Conservation (phyloP, 2,329 filamentous ascomycete species). For the Calcarisporium arbuscula region DNA sequence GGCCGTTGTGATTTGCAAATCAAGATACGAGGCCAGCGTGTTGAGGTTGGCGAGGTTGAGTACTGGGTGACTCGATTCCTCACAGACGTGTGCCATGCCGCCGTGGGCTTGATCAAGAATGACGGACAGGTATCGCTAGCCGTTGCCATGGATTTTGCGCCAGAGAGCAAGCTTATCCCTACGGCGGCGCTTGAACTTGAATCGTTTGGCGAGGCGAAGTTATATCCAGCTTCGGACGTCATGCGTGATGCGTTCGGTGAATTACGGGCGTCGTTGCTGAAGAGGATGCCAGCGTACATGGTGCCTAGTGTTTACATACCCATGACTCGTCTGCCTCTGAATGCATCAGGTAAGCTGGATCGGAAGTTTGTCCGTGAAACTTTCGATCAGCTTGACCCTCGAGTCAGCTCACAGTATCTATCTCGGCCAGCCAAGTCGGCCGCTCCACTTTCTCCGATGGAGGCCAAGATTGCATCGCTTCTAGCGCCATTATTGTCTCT, state of each 20-base stretch:
- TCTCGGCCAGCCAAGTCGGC: too few species aligned
- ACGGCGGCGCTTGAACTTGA: too few species aligned
- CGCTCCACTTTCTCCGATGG: constrained; percentile 4
- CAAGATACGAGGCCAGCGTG: constrained; percentile 54
- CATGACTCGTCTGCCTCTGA: constrained; percentile 5
- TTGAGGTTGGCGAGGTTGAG: constrained; percentile 44
- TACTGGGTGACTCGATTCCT: constrained; percentile 3
- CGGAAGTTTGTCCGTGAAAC: constrained; percentile 5
- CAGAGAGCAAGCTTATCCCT: too few species aligned
- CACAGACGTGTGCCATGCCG: constrained; percentile 3
- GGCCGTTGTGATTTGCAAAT: constrained; percentile 56
- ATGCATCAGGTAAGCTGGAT: constrained; percentile 6
- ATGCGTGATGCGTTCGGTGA: too few species aligned
- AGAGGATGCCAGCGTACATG: constrained; percentile 7
- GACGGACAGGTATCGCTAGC: too few species aligned
- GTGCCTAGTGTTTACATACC: constrained; percentile 5
- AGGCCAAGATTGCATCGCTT: constrained; percentile 6
- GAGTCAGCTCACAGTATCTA: too few species aligned
- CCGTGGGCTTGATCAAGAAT: too few species aligned
- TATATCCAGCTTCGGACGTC: too few species aligned
- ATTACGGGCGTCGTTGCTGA: too few species aligned
- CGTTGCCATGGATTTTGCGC: too few species aligned
- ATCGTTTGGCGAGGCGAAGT: too few species aligned
- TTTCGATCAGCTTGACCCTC: too few species aligned
- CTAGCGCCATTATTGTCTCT: constrained; percentile 8